phyloP scores from a whole-genome alignment of 805 yeast species.

The Blastobotrys peoriensis region DNA sequence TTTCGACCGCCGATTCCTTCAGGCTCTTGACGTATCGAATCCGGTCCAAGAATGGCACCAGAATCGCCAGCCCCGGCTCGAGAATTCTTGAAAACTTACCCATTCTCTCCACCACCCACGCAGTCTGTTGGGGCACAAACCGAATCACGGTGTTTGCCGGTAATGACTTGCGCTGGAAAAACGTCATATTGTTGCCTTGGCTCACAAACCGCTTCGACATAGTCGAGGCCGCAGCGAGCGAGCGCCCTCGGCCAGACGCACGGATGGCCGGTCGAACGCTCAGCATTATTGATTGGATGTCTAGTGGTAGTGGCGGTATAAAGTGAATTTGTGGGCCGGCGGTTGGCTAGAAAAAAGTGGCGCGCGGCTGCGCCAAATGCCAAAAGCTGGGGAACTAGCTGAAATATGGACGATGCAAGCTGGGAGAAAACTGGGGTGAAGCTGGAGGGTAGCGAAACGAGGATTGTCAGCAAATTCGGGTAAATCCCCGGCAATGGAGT shows the following conservation, averaged over 20 bases:
- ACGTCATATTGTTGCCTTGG: conserved; percentile 34
- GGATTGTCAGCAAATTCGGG: no score
- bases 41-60: conserved; percentile 67
- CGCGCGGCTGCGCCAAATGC: no score
- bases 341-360: no score
- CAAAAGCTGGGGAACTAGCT: no score
- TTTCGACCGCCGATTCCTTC: conserved; percentile 80
- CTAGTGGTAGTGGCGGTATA: no score
- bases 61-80: conserved; percentile 70
- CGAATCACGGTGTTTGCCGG: conserved; percentile 72
- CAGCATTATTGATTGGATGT: background rate
- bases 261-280: background rate
- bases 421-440: no score
- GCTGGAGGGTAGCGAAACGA: no score
- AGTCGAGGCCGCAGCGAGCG: background rate
- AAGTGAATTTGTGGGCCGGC: no score
- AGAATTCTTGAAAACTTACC: conserved; percentile 66
- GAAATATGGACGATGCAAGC: no score
- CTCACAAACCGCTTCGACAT: background rate
- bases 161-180: conserved; percentile 54
- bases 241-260: background rate
- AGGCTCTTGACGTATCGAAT: conserved; percentile 77
- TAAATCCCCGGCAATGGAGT: no score
- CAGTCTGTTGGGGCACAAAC: conserved; percentile 86
- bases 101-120: conserved; percentile 89